Evolutionary conservation across 2,329 filamentous ascomycete species (phyloP), one percentile per base, ranked within the genome.

Genomic region (Trichophyton benhamiae): DNA sequence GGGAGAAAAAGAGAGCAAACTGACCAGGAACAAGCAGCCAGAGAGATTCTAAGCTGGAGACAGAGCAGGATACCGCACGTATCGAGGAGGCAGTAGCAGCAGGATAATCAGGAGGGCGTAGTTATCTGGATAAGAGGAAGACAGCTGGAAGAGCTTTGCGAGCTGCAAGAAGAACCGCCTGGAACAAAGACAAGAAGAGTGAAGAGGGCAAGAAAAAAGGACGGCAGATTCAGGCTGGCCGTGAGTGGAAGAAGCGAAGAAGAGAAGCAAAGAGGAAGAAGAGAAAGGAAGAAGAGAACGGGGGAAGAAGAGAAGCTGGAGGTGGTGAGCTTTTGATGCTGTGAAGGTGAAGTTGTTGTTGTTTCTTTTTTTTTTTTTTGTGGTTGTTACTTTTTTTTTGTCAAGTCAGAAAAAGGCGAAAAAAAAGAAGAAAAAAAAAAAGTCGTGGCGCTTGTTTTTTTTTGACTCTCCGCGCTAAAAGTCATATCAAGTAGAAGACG

Each of bases 181-280:
- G 41, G 49, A 38, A 48, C 15, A 46, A 53, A 68, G 65, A 63
- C 62, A 61, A 60, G 60, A 53, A 66, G 49, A 66, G 33, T 38
- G 33, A 57, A 65, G 53, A 58, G n/a, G 57, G 27, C 36, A 61
- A 59, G 61, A 60, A 60, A 36, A 48, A 62, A 57, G 36, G 53
- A 33, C 25, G 17, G 17, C 46, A 1, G 27, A 7, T 22, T 22
- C 11, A 9, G 48, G 11, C 25, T 33, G 9, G 49, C 15, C 27
- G 27, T 30, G 6, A 30, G 27, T 33, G n/a, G 17, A 55, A 55
- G 27, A 36, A 55, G 52, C 11, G 33, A 36, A n/a, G 38, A 15
- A 17, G 57, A 57, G 58, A 62, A 25, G 33, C 41, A 60, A 22
- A 46, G 13, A 49, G 2, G 15, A 49, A 60, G 65, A 59, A 59